Evolutionary conservation across 2,329 filamentous ascomycete species (phyloP), one percentile per base, ranked within the genome.

Genomic region (Podosphaera xanthii): DNA sequence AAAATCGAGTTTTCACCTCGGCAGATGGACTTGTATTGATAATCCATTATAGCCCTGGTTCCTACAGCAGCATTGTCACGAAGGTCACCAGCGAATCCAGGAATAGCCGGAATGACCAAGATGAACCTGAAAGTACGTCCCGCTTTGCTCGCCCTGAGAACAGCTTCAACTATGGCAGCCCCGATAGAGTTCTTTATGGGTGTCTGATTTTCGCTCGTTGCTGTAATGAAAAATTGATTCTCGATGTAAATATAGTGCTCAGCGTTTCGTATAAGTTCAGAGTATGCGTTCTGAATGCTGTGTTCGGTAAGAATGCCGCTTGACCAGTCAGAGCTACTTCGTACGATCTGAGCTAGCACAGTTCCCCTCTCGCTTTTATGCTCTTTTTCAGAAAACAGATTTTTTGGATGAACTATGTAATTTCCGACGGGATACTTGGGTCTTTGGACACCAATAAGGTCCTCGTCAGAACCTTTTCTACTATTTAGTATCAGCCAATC

Each of bases 221-320:
- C 87, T 0, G 89, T 94, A 72, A 79, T 96, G 76, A 97, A 98
- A 74, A 97, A 97, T 67, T 98, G 92, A 67, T 97, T 97, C 70
- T 98, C 92, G 61, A 98, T 95, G 73, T 97, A 98, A 33, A 98
- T 85, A 65, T 82, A 96, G 69, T 97, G 91, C 71, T 96, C 75
- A 0, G 91, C 91, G 58, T 87, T 87, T 57, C 83, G 76, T 65
- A 97, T 97, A 36, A 94, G 74, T 63, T 95, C 87, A 60, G 76
- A 77, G 69, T 94, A 94, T 0, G 89, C 87, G 65, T 88, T 94
- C 65, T 92, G 87, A 60, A 94, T 94, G 57, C 84, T 89, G 65
- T 87, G 83, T 61, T 94, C 89, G 0, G 76, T 82, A 49, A 94
- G 71, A 61, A 96, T 92, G 2, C 91, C 91, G 67, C 86, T 94